phyloP scores from a whole-genome alignment of 2,329 filamentous ascomycete species.

The Paraphaeosphaeria minitans region DNA sequence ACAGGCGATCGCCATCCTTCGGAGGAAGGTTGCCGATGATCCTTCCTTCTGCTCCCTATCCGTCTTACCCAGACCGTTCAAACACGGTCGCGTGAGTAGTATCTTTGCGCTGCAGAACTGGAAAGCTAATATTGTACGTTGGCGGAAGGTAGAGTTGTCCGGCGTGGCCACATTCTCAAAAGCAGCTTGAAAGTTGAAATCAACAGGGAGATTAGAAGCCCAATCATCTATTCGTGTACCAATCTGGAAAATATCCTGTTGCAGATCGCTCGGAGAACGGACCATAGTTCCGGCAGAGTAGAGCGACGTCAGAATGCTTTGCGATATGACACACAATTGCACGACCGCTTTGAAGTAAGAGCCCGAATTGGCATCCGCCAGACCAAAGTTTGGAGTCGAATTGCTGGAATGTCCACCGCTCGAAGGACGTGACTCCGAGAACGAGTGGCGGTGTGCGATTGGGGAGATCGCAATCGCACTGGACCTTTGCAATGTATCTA shows the following conservation, averaged over 20 bases:
- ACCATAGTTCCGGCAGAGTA: constrained; percentile 44
- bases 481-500: constrained; percentile 13
- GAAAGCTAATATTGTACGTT: constrained; percentile 41
- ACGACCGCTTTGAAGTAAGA: constrained; percentile 35
- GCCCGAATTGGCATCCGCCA: constrained; percentile 23
- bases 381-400: constrained; percentile 7
- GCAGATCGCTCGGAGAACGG: constrained; percentile 40
- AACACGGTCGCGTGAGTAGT: constrained; percentile 47
- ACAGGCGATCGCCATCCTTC: constrained; percentile 41
- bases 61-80: constrained; percentile 36
- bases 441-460: not conserved
- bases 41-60: constrained; percentile 23
- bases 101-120: constrained; percentile 46
- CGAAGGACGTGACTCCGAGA: constrained; percentile 7
- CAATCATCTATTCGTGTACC: constrained; percentile 43
- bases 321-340: constrained; percentile 40
- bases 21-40: too few relatives aligned
- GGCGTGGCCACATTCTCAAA: not conserved
- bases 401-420: constrained; percentile 8
- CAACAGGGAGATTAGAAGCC: constrained; percentile 34
- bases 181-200: constrained; percentile 35
- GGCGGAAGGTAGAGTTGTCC: constrained; percentile 20
- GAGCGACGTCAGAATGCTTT: constrained; percentile 42
- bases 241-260: constrained; percentile 40
- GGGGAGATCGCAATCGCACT: constrained; percentile 11